Evolutionary conservation across 2,329 filamentous ascomycete genomes (phyloP), one percentile per base, ranked within the genome.

Genomic region (Cladosporium sp.): DNA sequence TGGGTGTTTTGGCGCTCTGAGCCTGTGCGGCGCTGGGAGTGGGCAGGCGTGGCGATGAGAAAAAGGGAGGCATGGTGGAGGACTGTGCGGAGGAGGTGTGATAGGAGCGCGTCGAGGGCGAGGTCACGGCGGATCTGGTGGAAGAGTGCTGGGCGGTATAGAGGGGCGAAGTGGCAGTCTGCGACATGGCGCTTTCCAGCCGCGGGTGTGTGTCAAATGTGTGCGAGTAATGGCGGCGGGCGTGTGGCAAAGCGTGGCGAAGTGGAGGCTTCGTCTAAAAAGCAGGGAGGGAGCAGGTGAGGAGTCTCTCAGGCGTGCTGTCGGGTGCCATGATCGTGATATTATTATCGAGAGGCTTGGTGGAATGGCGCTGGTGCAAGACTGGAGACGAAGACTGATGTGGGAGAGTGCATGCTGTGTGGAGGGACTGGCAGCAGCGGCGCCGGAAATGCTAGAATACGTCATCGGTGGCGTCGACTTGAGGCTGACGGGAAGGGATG

Each of bases 1-100:
- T 94, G 28, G 84, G 77, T 24, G 78, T 74, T 69, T 70, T 76
- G 70, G 68, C 49, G 49, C 18, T 68, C 67, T 32, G 64, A 51
- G 54, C 51, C 26, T 26, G 59, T 30, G 47, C 18, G 30, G 51
- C 21, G 68, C 69, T 68, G 49, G 72, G 67, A 62, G 67, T 69
- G 52, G 69, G 26, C 30, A 71, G 65, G 36, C 68, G 71, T 15
- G 71, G 71, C n/a, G 71, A 71, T 15, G 71, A 71, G 49, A 76
- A 69, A 52, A 75, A 71, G 21, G 76, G 75, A 51, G 72, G 70
- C 72, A 74, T 74, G 28, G 18, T 47, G n/a, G 60, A 36, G 38
- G 24, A 26, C n/a, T 61, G 59, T 62, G 59, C 28, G 18, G 55
- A 34, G 44, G 44, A 14, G 15, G 18, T 36, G 52, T 49, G 36